phyloP scores from a whole-genome alignment of 1,284 basidiomycete genomes.

The Athelia sp. region DNA sequence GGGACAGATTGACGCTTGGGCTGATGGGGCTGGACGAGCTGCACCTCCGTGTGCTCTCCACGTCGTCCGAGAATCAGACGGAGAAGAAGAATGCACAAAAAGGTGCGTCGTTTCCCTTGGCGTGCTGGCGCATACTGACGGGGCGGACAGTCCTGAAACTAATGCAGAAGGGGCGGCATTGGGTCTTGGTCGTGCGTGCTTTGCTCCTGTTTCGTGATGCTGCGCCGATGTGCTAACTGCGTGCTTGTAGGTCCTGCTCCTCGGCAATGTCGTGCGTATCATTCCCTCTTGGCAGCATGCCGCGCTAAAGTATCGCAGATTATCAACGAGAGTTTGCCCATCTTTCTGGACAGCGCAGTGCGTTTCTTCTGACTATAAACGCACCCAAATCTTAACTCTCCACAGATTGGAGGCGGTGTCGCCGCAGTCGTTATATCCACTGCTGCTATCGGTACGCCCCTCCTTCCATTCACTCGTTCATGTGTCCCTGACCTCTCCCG shows the following conservation, averaged over 20 bases:
- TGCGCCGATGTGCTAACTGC: too few species aligned
- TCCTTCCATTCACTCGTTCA: not conserved
- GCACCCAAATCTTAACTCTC: constrained; percentile 1
- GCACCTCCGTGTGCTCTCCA: constrained; percentile 81
- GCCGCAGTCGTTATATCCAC: constrained; percentile 84
- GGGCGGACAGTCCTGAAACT: constrained; percentile 61
- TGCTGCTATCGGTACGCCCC: constrained; percentile 65
- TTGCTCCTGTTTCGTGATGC: not conserved
- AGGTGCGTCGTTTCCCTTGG: constrained; percentile 34
- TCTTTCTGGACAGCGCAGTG: constrained; percentile 88
- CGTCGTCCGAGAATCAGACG: constrained; percentile 68
- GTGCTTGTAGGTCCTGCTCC: constrained; percentile 58
- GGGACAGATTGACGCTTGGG: constrained; percentile 82
- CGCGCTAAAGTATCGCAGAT: constrained; percentile 42
- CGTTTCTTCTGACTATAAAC: constrained; percentile 17
- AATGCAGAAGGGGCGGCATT: constrained; percentile 81
- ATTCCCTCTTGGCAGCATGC: not conserved
- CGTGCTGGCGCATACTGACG: not conserved
- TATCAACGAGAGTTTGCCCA: constrained; percentile 89
- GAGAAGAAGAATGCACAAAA: constrained; percentile 71
- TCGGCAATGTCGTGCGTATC: constrained; percentile 77
- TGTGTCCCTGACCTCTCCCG: constrained; percentile 1
- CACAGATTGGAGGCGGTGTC: constrained; percentile 76
- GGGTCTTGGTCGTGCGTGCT: constrained; percentile 83
- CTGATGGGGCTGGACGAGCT: constrained; percentile 95